These are phyloP conservation scores for Ceratocystis lukuohia DNA, from an alignment of 2,329 filamentous ascomycete genomes.

Conservation along the genomic window DNA sequence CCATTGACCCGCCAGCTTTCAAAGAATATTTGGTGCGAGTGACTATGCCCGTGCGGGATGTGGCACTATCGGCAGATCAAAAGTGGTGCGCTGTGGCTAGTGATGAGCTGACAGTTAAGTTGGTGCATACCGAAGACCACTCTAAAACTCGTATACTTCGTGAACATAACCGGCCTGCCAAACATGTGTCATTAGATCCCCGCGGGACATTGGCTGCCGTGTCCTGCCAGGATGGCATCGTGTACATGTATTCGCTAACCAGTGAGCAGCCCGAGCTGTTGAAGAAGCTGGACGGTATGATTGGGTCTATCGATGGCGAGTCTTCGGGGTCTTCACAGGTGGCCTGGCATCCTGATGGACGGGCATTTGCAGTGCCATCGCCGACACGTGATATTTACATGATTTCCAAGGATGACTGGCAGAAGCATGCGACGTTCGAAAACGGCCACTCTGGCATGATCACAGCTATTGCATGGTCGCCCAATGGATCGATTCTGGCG, in stretches of 20 bases:
- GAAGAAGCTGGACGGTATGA: conserved; percentile 72
- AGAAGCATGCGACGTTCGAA: conserved; percentile 65
- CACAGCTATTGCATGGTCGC: conserved; percentile 81
- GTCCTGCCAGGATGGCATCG: conserved; percentile 74
- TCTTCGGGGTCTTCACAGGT: conserved; percentile 46
- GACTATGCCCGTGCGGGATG: conserved; percentile 73
- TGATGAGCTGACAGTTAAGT: conserved; percentile 82
- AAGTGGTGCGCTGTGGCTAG: conserved; percentile 93
- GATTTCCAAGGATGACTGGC: conserved; percentile 80
- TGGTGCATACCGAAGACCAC: conserved; percentile 73
- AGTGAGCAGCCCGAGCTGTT: conserved; percentile 69
- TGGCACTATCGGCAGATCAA: conserved; percentile 66
- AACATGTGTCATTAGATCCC: conserved; percentile 79
- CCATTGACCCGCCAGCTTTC: conserved; percentile 54
- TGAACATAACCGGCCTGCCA: conserved; percentile 76
- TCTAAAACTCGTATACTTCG: conserved; percentile 62
- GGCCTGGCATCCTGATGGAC: conserved; percentile 88
- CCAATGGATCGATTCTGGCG: conserved; percentile 79
- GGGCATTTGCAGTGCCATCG: conserved; percentile 77
- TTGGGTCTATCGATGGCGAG: conserved; percentile 64
- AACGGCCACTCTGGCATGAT: conserved; percentile 73
- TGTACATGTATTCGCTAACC: conserved; percentile 80
- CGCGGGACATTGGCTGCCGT: conserved; percentile 62
- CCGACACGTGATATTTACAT: conserved; percentile 72
- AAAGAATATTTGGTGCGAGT: conserved; percentile 73